Conservation (phyloP, 306 rosid genomes). For the Glycyrrhiza uralensis region DNA sequence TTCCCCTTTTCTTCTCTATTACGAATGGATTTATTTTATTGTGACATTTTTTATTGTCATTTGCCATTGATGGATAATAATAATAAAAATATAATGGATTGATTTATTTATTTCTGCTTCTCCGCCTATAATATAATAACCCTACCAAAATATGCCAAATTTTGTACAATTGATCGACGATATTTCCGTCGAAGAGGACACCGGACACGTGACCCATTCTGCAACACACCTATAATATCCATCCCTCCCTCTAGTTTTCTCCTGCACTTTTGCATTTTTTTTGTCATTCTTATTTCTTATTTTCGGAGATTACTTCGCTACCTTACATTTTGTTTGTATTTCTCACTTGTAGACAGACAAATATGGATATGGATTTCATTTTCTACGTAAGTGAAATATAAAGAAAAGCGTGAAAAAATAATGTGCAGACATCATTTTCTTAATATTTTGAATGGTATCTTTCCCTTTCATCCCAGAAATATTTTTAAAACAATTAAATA, state of each 20-base stretch:
- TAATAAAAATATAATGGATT: too few species aligned
- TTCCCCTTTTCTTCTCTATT: too few species aligned
- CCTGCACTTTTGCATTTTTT: background rate
- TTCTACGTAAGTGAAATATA: too few species aligned
- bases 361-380: background rate
- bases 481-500: too few species aligned
- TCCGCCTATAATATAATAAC: too few species aligned
- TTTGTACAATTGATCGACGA: background rate
- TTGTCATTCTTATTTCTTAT: background rate
- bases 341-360: background rate
- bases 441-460: too few species aligned
- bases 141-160: background rate
- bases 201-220: conserved; percentile 27
- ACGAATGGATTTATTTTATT: too few species aligned
- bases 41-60: too few species aligned
- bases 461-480: too few species aligned
- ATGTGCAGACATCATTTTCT: too few species aligned
- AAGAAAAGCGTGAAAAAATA: too few species aligned
- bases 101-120: background rate
- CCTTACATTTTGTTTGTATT: background rate
- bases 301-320: background rate
- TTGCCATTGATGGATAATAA: too few species aligned
- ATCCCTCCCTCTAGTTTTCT: background rate
- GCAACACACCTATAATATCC: conserved; percentile 29
- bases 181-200: background rate